Evolutionary conservation across 352 stramenopile species (phyloP), one percentile per base, ranked within the genome.

Genomic region (Thraustochytrium sp.): DNA sequence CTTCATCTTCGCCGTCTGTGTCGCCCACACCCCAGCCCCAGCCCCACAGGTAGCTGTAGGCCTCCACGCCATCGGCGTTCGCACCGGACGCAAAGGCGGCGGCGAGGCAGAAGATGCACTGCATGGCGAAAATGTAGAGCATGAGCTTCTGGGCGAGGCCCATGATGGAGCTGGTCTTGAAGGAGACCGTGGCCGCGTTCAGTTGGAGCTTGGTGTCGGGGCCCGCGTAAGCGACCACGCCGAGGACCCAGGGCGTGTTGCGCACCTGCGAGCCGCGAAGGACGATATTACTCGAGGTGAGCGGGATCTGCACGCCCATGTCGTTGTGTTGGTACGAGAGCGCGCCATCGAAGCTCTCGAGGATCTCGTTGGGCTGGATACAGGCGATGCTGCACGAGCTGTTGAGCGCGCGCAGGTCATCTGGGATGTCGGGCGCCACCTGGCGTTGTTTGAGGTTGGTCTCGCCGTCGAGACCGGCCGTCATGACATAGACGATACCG

Each of bases 141-240:
- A 86, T 68, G 42, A 72, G 34, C 4, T 11, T 8, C 42, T 86
- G 84, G 18, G 86, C 55, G 26, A 46, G 76, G 5, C 5, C 21
- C 82, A 87, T 75, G 29, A 31, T 26, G 18, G 76, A 46, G 49
- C 54, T 84, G 11, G 82, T 53, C 53, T 86, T 86, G 48, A 49
- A 65, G 40, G 3, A 9, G 9, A 8, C n/a, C 5, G 9, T 63
- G 1, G 82, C 54, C 4, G 62, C 29, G 31, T 86, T 86, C 63
- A 83, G 9, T 42, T 87, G 87, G 82, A 98, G 93, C 78, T 98
- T 98, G 23, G 93, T 98, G 65, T 98, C 94, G 56, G 89, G 89
- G 51, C 94, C 94, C 13, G 95, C 96, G 88, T 97, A 97, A 53
- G 97, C 87, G 21, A 97, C 95, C 8, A 98, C 75, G 3, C 93